Conservation (phyloP, 768 basidiomycete species). For the Sistotremastrum suecicum region DNA sequence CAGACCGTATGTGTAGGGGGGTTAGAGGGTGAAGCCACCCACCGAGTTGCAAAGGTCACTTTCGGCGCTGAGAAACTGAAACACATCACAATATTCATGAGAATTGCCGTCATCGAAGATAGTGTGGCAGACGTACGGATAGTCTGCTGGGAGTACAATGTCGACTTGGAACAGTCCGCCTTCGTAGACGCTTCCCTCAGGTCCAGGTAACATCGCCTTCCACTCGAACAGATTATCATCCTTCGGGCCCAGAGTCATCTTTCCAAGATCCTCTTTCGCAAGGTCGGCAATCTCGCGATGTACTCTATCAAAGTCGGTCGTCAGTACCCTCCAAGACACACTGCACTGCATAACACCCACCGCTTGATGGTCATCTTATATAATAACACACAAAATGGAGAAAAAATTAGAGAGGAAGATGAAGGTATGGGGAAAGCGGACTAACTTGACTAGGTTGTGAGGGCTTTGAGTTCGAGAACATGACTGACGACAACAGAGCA, state of each 20-base stretch:
- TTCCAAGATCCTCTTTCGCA: constrained; percentile 70
- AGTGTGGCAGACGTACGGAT: constrained; percentile 45
- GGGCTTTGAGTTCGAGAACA: too few relatives aligned
- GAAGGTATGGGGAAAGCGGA: too few relatives aligned
- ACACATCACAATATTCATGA: not conserved
- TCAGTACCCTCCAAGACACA: too few relatives aligned
- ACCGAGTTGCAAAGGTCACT: constrained; percentile 65
- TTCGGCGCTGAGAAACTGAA: constrained; percentile 66
- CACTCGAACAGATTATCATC: constrained; percentile 56
- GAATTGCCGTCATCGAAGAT: not conserved
- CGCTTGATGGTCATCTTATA: too few relatives aligned
- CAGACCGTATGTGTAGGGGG: not conserved
- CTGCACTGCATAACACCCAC: too few relatives aligned
- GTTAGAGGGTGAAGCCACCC: constrained; percentile 8
- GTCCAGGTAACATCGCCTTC: constrained; percentile 69
- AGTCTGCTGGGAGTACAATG: constrained; percentile 53
- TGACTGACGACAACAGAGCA: too few relatives aligned
- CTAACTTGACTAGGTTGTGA: too few relatives aligned
- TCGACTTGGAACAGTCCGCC: constrained; percentile 62
- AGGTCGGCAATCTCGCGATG: constrained; percentile 70
- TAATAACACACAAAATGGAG: too few relatives aligned
- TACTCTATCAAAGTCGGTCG: constrained; percentile 12
- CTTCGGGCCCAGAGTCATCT: constrained; percentile 52
- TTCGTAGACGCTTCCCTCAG: constrained; percentile 72
- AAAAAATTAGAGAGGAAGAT: too few relatives aligned